Conservation (phyloP, 139 green algal genomes). For the Pycnococcus provasolii region DNA sequence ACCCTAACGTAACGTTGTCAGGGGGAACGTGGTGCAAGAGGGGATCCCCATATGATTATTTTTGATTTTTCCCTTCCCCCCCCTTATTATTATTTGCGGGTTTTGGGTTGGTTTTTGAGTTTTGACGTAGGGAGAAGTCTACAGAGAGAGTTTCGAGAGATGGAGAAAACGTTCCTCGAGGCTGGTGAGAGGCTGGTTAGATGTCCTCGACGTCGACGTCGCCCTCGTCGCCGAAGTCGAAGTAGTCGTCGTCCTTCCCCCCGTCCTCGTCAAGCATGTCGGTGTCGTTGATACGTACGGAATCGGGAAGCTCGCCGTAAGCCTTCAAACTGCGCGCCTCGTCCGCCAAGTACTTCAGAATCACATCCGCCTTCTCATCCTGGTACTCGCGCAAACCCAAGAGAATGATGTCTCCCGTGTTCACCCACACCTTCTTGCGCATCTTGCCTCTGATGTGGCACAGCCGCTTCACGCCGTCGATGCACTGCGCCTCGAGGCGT, state of each 20-base stretch:
- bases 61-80: not conserved
- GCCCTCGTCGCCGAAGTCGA: conserved; percentile 36
- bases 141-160: no score
- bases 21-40: not conserved
- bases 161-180: not conserved
- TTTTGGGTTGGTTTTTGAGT: no score
- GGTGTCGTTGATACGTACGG: conserved; percentile 64
- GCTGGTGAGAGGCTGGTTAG: conserved; percentile 3
- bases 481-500: conserved; percentile 92
- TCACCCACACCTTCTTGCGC: conserved; percentile 97
- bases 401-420: conserved; percentile 86
- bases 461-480: conserved; percentile 91
- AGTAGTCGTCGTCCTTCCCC: conserved; percentile 58
- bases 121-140: no score
- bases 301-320: conserved; percentile 95
- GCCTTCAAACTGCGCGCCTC: conserved; percentile 83
- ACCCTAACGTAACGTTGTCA: not conserved
- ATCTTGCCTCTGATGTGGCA: conserved; percentile 99
- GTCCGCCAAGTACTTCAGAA: conserved; percentile 96
- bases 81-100: not conserved
- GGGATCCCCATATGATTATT: not conserved
- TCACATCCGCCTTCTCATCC: conserved; percentile 99
- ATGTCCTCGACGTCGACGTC: conserved; percentile 23
- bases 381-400: conserved; percentile 97
- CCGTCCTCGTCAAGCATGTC: conserved; percentile 54